Conservation (phyloP, 768 basidiomycete species). For the Pholiota molesta region DNA sequence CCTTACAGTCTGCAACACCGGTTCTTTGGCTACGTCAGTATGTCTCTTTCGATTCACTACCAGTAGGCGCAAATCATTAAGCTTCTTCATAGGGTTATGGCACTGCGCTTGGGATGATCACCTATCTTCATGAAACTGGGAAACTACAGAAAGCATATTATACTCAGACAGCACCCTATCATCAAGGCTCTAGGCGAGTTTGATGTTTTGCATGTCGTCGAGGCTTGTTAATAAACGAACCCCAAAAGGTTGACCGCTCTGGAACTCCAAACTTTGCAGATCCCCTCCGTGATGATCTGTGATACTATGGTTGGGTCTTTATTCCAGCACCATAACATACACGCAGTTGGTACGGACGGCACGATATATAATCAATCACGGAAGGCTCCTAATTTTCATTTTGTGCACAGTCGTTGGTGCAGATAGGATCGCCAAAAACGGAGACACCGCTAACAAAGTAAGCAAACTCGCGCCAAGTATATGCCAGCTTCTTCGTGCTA, state of each 20-base stretch:
- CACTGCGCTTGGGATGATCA: constrained; percentile 93
- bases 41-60: constrained; percentile 24
- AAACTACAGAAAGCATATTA: constrained; percentile 85
- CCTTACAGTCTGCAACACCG: constrained; percentile 97
- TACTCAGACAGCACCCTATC: constrained; percentile 94
- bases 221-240: neutral
- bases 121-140: constrained; percentile 78
- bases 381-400: constrained; percentile 9
- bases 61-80: constrained; percentile 1
- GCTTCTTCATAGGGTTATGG: constrained; percentile 76
- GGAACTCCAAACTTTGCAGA: constrained; percentile 82
- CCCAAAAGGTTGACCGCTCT: constrained; percentile 77
- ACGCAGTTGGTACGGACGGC: constrained; percentile 67
- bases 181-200: constrained; percentile 81
- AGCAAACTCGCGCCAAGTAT: constrained; percentile 8
- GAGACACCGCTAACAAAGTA: constrained; percentile 96
- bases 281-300: constrained; percentile 92
- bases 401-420: constrained; percentile 71
- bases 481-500: neutral
- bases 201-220: constrained; percentile 3
- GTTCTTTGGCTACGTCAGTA: constrained; percentile 92
- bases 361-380: neutral
- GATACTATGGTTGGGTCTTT: constrained; percentile 98
- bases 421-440: constrained; percentile 88
- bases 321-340: constrained; percentile 84